Evolutionary conservation across 2,329 filamentous ascomycete genomes (phyloP).

Genomic region (Penicillium sp.): DNA sequence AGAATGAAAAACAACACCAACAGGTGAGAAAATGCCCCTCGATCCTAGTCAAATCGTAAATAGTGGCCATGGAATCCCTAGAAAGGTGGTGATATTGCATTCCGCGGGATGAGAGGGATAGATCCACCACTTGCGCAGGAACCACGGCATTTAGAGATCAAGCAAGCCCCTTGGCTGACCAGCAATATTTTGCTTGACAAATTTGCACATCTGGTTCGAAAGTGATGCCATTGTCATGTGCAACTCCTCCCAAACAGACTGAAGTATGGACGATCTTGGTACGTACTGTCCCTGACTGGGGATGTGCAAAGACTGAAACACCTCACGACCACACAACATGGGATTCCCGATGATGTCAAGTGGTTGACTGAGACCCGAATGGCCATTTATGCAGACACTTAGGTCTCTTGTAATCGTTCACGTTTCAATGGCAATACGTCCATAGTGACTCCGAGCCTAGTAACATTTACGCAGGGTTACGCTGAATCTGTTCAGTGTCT

Average conservation of each 20-base stretch:
- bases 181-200: background rate
- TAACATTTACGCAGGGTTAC: background rate
- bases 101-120: conserved; percentile 12
- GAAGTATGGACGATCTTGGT: conserved; percentile 9
- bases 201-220: background rate
- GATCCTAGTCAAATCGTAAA: conserved; percentile 11
- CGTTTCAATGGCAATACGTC: background rate
- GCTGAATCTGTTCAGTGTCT: background rate
- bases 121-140: conserved; percentile 5
- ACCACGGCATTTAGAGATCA: conserved; percentile 17
- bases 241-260: background rate
- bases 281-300: background rate
- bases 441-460: background rate
- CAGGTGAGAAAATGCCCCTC: background rate
- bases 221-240: conserved; percentile 1
- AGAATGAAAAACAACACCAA: conserved; percentile 19
- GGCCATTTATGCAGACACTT: too few species aligned
- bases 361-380: background rate
- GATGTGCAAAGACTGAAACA: background rate
- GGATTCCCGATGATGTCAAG: conserved; percentile 18
- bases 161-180: background rate
- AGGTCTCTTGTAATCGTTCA: too few species aligned
- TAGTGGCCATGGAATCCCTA: conserved; percentile 5
- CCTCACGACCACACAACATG: background rate
- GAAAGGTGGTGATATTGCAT: conserved; percentile 17